Conservation (phyloP, 495 filamentous ascomycete genomes). For the Trichoderma virens region DNA sequence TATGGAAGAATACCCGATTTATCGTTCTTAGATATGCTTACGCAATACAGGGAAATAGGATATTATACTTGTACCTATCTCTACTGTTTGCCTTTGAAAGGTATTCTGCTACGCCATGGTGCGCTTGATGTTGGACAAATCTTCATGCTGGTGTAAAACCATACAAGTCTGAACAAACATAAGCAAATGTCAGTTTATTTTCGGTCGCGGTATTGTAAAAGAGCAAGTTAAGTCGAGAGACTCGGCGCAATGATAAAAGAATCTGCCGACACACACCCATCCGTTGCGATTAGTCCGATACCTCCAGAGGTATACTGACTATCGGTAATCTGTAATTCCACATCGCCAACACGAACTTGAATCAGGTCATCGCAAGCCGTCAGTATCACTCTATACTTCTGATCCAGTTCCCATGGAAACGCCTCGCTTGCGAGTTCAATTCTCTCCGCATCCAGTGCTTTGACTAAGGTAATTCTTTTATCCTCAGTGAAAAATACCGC, state of each 20-base stretch:
- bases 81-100: no score
- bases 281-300: not conserved
- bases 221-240: no score
- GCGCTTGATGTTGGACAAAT: no score
- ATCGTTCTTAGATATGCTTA: no score
- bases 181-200: no score
- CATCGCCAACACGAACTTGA: not conserved
- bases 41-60: no score
- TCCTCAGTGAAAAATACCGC: slow-evolving; percentile 14
- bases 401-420: slow-evolving; percentile 20
- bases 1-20: no score
- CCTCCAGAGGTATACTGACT: not conserved
- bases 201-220: no score
- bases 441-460: slow-evolving; percentile 16
- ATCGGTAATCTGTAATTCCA: not conserved
- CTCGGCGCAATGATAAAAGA: not conserved
- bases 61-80: no score
- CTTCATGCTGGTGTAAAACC: no score
- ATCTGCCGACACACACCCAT: not conserved
- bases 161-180: no score
- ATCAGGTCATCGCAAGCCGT: not conserved
- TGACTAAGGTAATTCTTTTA: slow-evolving; percentile 15
- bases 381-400: slow-evolving; percentile 16
- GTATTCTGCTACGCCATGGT: no score
- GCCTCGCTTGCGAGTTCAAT: slow-evolving; percentile 11